Percentiles rank a stretch among this genome's conserved stretches.
These are phyloP conservation scores for Colletotrichum karsti DNA, from an alignment of 2,329 filamentous ascomycete species.

Conservation along the genomic window DNA sequence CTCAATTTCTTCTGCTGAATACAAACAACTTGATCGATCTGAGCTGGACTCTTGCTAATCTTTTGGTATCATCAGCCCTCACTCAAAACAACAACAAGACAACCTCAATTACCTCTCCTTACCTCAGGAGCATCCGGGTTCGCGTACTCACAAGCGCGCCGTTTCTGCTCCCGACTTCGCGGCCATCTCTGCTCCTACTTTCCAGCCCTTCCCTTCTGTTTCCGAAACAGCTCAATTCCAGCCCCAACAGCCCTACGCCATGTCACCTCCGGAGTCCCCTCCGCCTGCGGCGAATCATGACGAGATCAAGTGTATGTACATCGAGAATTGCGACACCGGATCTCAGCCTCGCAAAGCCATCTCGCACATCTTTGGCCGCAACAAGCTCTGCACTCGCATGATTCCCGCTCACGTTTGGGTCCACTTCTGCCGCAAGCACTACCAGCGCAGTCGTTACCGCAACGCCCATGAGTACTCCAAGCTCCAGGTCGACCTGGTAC, in stretches of 20 bases:
- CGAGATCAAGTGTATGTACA: conserved; percentile 59
- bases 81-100: conserved; percentile 25
- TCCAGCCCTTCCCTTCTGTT: conserved; percentile 30
- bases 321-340: conserved; percentile 64
- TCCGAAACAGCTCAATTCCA: conserved; percentile 23
- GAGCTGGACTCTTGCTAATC: conserved; percentile 22
- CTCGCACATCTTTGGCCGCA: conserved; percentile 84
- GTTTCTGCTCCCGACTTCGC: conserved; percentile 58
- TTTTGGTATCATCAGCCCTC: conserved; percentile 14
- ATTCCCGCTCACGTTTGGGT: conserved; percentile 79
- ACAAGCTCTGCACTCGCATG: conserved; percentile 78
- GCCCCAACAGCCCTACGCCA: conserved; percentile 30
- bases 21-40: background rate
- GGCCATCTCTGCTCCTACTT: conserved; percentile 32
- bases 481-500: conserved; percentile 71
- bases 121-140: conserved; percentile 28
- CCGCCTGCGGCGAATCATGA: conserved; percentile 20
- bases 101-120: conserved; percentile 24
- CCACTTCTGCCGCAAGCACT: conserved; percentile 82
- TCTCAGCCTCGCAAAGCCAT: conserved; percentile 77
- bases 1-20: background rate
- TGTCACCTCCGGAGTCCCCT: conserved; percentile 18
- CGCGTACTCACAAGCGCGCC: conserved; percentile 55
- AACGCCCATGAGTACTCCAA: conserved; percentile 67
- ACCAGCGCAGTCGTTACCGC: conserved; percentile 79